Evolutionary conservation across 1,284 basidiomycete genomes (phyloP).

Genomic region (Ganoderma resinaceum): DNA sequence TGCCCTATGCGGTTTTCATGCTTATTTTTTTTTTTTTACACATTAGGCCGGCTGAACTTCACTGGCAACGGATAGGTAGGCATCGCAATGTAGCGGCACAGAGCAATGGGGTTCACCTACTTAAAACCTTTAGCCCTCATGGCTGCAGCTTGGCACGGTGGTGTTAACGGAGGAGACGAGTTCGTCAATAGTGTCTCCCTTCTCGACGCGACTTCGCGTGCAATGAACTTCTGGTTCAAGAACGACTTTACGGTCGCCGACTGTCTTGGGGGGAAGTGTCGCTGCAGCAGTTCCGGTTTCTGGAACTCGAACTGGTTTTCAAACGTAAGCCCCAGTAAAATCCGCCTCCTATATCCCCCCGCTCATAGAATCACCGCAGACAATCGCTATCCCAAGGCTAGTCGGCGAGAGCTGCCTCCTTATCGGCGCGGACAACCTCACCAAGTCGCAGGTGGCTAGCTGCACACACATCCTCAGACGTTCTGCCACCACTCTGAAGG

Average conservation of each 20-base stretch:
- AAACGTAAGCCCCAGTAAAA: constrained; percentile 35
- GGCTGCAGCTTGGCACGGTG: constrained; percentile 64
- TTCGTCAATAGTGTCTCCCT: constrained; percentile 50
- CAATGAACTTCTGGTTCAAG: constrained; percentile 71
- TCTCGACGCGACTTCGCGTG: constrained; percentile 50
- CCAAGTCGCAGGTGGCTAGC: constrained; percentile 47
- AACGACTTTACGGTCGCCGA: constrained; percentile 60
- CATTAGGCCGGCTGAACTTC: constrained; percentile 57
- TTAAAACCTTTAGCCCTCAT: constrained; percentile 38
- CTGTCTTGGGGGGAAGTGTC: constrained; percentile 66
- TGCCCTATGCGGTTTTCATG: neutral
- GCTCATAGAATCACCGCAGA: constrained; percentile 39
- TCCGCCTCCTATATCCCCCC: neutral
- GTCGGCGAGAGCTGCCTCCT: constrained; percentile 65
- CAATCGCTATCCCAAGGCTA: constrained; percentile 64
- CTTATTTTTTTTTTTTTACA: neutral
- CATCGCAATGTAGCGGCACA: constrained; percentile 12
- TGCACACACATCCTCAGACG: constrained; percentile 61
- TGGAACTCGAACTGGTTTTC: constrained; percentile 80
- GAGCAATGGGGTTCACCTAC: neutral
- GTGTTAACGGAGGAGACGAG: constrained; percentile 44
- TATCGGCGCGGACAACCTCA: constrained; percentile 51
- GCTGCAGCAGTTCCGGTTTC: constrained; percentile 60
- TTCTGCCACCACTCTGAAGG: constrained; percentile 57
- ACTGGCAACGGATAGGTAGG: constrained; percentile 68